Conservation (phyloP, 768 basidiomycete genomes). For the Agrocybe pediades region DNA sequence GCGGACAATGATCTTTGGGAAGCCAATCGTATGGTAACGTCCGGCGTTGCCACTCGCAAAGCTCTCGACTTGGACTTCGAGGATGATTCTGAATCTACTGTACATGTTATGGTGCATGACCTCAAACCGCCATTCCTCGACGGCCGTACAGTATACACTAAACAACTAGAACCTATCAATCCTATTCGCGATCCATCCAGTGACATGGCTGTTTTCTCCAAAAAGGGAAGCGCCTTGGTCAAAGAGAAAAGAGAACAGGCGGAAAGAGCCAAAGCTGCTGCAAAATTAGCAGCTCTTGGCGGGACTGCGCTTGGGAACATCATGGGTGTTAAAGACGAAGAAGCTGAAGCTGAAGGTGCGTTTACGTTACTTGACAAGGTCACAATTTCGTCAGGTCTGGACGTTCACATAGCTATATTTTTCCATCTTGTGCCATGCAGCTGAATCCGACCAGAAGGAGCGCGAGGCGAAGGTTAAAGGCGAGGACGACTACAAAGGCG, state of each 20-base stretch:
- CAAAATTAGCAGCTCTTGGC: slow-evolving; percentile 89
- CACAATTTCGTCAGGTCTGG: slow-evolving; percentile 50
- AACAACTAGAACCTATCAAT: slow-evolving; percentile 96
- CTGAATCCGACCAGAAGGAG: slow-evolving; percentile 53
- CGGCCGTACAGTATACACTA: slow-evolving; percentile 93
- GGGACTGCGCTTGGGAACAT: slow-evolving; percentile 97
- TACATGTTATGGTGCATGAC: slow-evolving; percentile 97
- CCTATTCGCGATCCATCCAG: slow-evolving; percentile 92
- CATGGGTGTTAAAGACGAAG: slow-evolving; percentile 95
- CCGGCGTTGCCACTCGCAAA: slow-evolving; percentile 88
- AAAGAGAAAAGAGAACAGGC: slow-evolving; percentile 97
- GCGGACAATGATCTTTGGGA: slow-evolving; percentile 99
- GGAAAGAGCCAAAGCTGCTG: slow-evolving; percentile 94
- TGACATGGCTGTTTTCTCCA: slow-evolving; percentile 94
- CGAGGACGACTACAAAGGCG: slow-evolving; percentile 82
- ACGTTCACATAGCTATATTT: slow-evolving; percentile 73
- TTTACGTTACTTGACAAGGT: slow-evolving; percentile 22
- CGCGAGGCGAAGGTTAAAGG: slow-evolving; percentile 55
- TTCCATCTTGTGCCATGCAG: slow-evolving; percentile 42
- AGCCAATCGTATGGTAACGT: slow-evolving; percentile 95
- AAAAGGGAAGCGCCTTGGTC: slow-evolving; percentile 94
- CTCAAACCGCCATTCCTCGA: slow-evolving; percentile 98
- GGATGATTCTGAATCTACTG: slow-evolving; percentile 94
- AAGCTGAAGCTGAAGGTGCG: slow-evolving; percentile 90
- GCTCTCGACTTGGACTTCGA: slow-evolving; percentile 92